Evolutionary conservation across 2,329 filamentous ascomycete genomes (phyloP), one percentile per base, ranked within the genome.

Genomic region (Aureobasidium namibiae): DNA sequence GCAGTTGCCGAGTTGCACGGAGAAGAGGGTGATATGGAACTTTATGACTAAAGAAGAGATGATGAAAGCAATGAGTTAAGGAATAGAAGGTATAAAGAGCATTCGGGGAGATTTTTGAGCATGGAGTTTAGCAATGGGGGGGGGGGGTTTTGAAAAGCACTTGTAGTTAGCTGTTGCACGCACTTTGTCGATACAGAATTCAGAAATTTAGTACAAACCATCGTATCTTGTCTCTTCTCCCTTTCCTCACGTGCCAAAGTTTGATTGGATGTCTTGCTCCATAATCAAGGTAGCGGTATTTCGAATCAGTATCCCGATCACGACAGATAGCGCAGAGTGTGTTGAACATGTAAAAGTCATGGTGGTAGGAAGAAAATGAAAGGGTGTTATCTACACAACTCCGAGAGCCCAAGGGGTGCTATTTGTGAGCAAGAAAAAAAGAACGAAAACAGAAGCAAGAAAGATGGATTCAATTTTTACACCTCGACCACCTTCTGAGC

Each of bases 1-100:
- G 88, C 87, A 0, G 75, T 88, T 18, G 86, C 88, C 13, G 90
- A 95, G 68, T 69, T 83, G 62, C 77, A 77, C 61, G 73, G 74
- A 61, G 75, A 71, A 62, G 80, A 77, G 38, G 75, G 71, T 9
- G 80, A 82, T 23, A 83, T 83, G 76, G 84, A 86, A 66, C 76
- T 88, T 45, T 87, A 87, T 67, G 83, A 86, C 26, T 57, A 61
- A 82, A 78, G 29, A 23, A 9, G 52, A 38, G 42, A 48, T 36
- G 36, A 44, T 56, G 21, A 45, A 24, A 36, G 29, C 8, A 14
- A 31, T 34, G 48, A 53, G 33, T 38, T 29, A 29, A 49, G 31
- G 23, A 49, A 18, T 23, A 7, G 29, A 31, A 44, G n/a, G 11
- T 18, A 33, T 26, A 29, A 8, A 26, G 42, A 45, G 42, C 24